A percentile compares a stretch with the other conserved stretches of the same genome.
phyloP scores from a whole-genome alignment of 139 green algal species.

The Diplosphaera chodatii region DNA sequence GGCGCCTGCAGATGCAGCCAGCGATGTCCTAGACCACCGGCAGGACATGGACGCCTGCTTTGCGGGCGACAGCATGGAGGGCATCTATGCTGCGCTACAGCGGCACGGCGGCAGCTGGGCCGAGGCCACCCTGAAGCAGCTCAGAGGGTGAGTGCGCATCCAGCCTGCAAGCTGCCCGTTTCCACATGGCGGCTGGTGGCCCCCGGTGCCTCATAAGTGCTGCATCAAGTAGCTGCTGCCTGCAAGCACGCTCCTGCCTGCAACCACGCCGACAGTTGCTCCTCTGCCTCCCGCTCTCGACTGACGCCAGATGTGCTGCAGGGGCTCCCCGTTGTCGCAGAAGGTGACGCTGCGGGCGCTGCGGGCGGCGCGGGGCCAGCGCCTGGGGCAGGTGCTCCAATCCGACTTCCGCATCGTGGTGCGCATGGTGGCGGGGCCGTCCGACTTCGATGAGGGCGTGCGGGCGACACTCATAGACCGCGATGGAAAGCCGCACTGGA shows the following conservation, averaged over 20 bases:
- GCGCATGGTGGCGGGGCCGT: slow-evolving; percentile 21
- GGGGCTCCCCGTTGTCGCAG: slow-evolving; percentile 25
- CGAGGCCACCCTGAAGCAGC: slow-evolving; percentile 8
- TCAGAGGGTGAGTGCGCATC: slow-evolving; percentile 7
- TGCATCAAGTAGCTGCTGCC: too few species aligned
- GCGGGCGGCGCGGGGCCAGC: slow-evolving; percentile 10
- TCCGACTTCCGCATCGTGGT: slow-evolving; percentile 52
- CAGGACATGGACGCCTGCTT: slow-evolving; percentile 19
- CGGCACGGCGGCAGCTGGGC: slow-evolving; percentile 3
- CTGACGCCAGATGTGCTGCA: not conserved
- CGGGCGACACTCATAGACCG: slow-evolving; percentile 68
- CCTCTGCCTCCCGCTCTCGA: too few species aligned
- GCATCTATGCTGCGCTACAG: slow-evolving; percentile 8
- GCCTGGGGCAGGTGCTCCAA: slow-evolving; percentile 49
- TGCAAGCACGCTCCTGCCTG: too few species aligned
- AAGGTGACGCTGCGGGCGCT: slow-evolving; percentile 37
- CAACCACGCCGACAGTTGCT: too few species aligned
- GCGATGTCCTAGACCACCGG: slow-evolving; percentile 10
- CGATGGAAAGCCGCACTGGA: slow-evolving; percentile 54
- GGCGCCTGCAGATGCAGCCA: not conserved
- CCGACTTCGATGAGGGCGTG: slow-evolving; percentile 67
- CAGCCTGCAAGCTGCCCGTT: too few species aligned
- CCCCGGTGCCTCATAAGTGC: too few species aligned
- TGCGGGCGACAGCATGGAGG: slow-evolving; percentile 1
- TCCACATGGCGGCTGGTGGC: too few species aligned